A percentile compares a stretch with the other conserved stretches of the same genome.
Conservation (phyloP, 176 grass and related monocot species). For the Cocos nucifera region DNA sequence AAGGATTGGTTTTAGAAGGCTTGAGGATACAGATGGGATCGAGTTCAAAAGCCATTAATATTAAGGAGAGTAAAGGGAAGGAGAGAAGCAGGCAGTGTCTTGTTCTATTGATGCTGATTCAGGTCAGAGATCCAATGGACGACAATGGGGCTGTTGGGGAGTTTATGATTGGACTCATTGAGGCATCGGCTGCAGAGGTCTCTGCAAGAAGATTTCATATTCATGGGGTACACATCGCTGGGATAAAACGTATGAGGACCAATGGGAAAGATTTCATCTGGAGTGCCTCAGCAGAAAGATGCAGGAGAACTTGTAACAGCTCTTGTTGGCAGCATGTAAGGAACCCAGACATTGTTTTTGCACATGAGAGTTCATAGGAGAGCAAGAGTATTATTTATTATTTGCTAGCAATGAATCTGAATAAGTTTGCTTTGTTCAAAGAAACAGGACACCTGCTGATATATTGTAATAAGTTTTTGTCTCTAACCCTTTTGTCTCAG, state of each 20-base stretch:
- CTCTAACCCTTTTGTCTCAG: no score
- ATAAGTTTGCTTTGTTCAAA: no score
- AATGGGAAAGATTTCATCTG: constrained; percentile 34
- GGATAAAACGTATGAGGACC: constrained; percentile 20
- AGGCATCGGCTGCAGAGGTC: constrained; percentile 20
- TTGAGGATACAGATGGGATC: constrained; percentile 56
- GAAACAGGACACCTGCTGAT: no score
- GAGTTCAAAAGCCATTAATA: neutral
- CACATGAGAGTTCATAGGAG: neutral
- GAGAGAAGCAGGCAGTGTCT: neutral
- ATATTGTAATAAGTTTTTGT: no score
- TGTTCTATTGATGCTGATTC: constrained; percentile 47
- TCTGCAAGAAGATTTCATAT: constrained; percentile 20
- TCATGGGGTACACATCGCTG: constrained; percentile 40
- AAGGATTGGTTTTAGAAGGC: constrained; percentile 38
- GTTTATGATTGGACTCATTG: constrained; percentile 53
- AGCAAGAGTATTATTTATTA: no score
- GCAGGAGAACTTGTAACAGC: constrained; percentile 4
- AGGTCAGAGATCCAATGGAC: constrained; percentile 48
- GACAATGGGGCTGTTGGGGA: constrained; percentile 31
- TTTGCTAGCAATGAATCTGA: no score
- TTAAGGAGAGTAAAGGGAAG: neutral
- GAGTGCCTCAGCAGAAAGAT: constrained; percentile 33
- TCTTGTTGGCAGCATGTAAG: constrained; percentile 3
- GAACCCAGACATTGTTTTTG: constrained; percentile 33